Evolutionary conservation across 768 basidiomycete species (phyloP), one percentile per base, ranked within the genome.

Genomic region (Pulveroboletus sp.): DNA sequence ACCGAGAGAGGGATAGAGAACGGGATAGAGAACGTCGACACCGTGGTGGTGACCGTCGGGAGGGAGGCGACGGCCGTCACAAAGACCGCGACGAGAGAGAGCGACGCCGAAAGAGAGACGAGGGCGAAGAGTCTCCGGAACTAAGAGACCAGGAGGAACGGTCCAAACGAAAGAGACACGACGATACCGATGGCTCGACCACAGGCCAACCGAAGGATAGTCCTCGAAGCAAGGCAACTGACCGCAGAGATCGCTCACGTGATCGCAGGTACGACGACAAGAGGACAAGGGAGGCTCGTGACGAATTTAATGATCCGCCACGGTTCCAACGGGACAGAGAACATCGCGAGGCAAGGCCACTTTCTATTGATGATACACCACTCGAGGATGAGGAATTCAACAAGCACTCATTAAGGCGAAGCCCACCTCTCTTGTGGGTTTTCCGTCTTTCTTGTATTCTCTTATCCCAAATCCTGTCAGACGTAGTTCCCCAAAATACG

Each of bases 401-500:
- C 43, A 62, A 52, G 39, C 52, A 72, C 68, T 53, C 80, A 70
- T 43, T 62, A 21, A 53, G 45, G 29, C 53, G 43, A 32, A 67
- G 60, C 41, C 66, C 74, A 36, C 78, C 76, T 23, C 72, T 77
- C 35, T 62, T 70, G 82, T 81, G 64, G 27, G 74, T 60, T 48
- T 43, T 45, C 41, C 23, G 27, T 56, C 37, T 43, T 35, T 57
- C 29, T 43, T 21, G 51, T 42, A 29, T 40, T 24, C 40, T 33
- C 52, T 52, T 48, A 58, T 37, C 39, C 19, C 40, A 45, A n/a
- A 43, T 20, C 25, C 27, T 32, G 46, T 40, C 51, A 90, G 87
- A 59, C 81, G 89, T 47, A 75, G 77, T 31, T 87, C 89, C 16
- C 86, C 88, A 19, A 75, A 76, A 24, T 87, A 90, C 57, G 87